Conservation (phyloP, 306 rosid genomes). For the Quercus glauca region DNA sequence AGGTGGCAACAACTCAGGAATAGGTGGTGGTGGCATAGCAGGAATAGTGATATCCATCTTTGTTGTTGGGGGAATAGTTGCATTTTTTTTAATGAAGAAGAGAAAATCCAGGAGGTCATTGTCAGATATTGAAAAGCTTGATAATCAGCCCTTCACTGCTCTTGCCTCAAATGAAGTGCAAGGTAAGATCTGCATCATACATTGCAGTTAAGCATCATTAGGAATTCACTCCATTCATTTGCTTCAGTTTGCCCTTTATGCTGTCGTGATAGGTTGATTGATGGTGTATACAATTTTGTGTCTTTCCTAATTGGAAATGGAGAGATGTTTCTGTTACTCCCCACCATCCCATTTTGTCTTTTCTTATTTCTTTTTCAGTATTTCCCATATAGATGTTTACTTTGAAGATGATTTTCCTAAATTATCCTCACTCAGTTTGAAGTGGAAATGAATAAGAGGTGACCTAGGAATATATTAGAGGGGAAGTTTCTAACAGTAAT, state of each 20-base stretch:
- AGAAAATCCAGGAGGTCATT: conserved; percentile 65
- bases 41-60: conserved; percentile 86
- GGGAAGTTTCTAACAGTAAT: neutral
- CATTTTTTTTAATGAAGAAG: conserved; percentile 76
- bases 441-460: neutral
- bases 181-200: conserved; percentile 44
- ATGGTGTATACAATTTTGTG: neutral
- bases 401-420: neutral
- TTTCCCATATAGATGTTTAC: neutral
- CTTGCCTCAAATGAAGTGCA: conserved; percentile 58
- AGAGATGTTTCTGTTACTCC: neutral
- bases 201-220: conserved; percentile 12
- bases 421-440: neutral
- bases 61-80: conserved; percentile 70
- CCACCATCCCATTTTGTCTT: neutral
- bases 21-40: conserved; percentile 88
- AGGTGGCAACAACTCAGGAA: conserved; percentile 74
- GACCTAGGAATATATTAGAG: neutral
- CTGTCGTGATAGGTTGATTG: neutral
- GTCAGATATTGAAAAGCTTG: conserved; percentile 66
- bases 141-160: conserved; percentile 62
- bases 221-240: conserved; percentile 1
- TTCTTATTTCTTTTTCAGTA: neutral
- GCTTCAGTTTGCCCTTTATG: neutral
- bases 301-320: neutral